A percentile compares a stretch with the other conserved stretches of the same genome.
These are phyloP conservation scores for Coemansia reversa DNA, from an alignment of 192 early-diverging fungal genomes.

Conservation along the genomic window DNA sequence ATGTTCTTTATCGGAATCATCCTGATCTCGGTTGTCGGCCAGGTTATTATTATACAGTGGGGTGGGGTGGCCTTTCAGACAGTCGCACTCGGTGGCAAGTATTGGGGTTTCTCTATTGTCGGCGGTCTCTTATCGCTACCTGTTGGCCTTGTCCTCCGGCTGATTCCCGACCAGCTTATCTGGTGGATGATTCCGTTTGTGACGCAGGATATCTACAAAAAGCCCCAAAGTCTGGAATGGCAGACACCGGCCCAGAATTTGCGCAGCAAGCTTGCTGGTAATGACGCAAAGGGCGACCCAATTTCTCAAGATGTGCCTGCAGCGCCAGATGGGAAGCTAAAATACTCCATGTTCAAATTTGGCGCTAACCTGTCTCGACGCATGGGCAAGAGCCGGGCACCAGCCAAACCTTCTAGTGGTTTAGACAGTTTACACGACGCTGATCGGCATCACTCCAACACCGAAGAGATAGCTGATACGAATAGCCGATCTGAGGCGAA, in stretches of 20 bases:
- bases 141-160: conserved; percentile 80
- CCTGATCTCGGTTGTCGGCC: conserved; percentile 68
- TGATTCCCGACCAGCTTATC: conserved; percentile 74
- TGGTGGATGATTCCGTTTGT: conserved; percentile 57
- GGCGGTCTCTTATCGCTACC: conserved; percentile 79
- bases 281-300: neutral
- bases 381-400: conserved; percentile 13
- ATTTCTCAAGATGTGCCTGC: neutral
- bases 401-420: neutral
- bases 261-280: conserved; percentile 41
- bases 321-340: conserved; percentile 22
- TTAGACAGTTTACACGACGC: neutral
- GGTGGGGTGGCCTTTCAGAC: conserved; percentile 85
- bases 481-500: neutral
- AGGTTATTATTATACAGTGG: conserved; percentile 88
- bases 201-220: conserved; percentile 48
- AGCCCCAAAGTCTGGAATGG: conserved; percentile 51
- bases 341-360: conserved; percentile 31
- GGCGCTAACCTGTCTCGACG: conserved; percentile 31
- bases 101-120: conserved; percentile 83
- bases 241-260: conserved; percentile 51
- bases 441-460: conserved; percentile 3
- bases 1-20: conserved; percentile 79
- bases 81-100: conserved; percentile 59
- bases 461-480: neutral